Base-by-base conservation (phyloP, 2,329 filamentous ascomycete species). In the Apiospora phragmitis region DNA sequence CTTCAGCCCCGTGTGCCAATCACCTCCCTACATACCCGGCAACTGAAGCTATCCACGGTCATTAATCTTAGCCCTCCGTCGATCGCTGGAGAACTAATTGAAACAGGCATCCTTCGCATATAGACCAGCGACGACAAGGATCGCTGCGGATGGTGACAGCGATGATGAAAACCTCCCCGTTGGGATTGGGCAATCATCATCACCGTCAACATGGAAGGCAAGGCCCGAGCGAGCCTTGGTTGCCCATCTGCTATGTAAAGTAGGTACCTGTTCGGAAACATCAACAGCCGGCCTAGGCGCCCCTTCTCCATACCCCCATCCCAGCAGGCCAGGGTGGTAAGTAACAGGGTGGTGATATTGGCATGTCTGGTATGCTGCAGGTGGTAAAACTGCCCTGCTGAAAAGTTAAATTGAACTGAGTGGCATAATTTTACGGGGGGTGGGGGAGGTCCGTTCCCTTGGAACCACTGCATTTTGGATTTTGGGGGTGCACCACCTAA, bases 221-320 rank as follows among this genome's bases (percentile, higher is more conserved):
- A 32, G 55, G 55, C 55, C 55, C 32, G 32, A 62, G 55, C 55
- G 55, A 62, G 55, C 55, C 55, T n/a, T 62, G 32, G 2, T 62
- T 29, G 26, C 26, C 51, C 51, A 21, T 59, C 51, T 59, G 16
- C 2, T 29, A 55, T 2, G 16, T 43, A 43, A 16, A 5, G 42
- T 18, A 49, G 2, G 8, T 62, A 71, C 69, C 62, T 69, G 38
- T 67, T 69, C 67, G 70, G 70, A 71, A 71, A 69, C 70, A 69
- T 43, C 26, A 32, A 69, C 21, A 69, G 67, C 70, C 70, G 70
- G 26, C 49, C 26, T 55, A 51, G 49, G 49, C 49, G 49, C 26
- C 45, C 45, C 38, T 3, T 3, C 38, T 41, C 38, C 38, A 8
- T 41, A 12, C 8, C 38, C 38, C 42, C 14, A 21, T 43, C 38